Base-by-base conservation (phyloP, 2,329 filamentous ascomycete species). In the Stemphylium lycopersici region DNA sequence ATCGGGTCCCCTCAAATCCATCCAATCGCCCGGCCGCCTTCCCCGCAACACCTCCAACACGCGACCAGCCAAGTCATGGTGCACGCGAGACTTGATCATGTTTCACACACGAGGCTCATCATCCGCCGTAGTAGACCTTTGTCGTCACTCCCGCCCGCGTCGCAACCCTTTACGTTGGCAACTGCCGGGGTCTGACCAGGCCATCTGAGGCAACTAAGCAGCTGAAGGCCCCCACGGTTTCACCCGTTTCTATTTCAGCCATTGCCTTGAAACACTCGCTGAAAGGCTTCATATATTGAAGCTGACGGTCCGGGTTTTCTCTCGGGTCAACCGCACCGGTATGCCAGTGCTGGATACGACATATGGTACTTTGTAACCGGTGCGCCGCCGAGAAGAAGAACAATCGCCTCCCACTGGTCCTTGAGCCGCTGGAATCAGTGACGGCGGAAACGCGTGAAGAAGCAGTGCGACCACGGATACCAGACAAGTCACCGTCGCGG, bases 1-100 rank as follows among this genome's bases (percentile, higher is more conserved):
- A 24, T 52, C 58, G 58, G 58, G 29, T 61, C 58, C 55, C 58
- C 58, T 58, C 58, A 55, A 22, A 3, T 13, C 24, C 32, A 34
- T 13, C 41, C 50, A 42, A 55, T 49, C 40, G 36, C 55, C 26
- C 36, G 47, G n/a, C 47, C 26, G 16, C n/a, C 39, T 24, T 55
- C 58, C 42, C 58, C 57, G 33, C 48, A 55, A 42, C 43, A 41
- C 18, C 39, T 42, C 33, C 33, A 18, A 11, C 20, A 15, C 22
- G n/a, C 31, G 24, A 38, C 10, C 39, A 20, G 10, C 37, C 4
- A 41, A 18, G 43, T 38, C 49, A 45, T 33, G 29, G 44, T 53
- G 40, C 24, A 12, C 8, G 4, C 13, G 3, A 8, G 4, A 3
- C 1, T 5, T 34, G 13, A 29, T 18, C 45, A 45, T 36, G 42